These are phyloP conservation scores for Colletotrichum orbiculare DNA, from an alignment of 2,329 filamentous ascomycete species.

Conservation along the genomic window DNA sequence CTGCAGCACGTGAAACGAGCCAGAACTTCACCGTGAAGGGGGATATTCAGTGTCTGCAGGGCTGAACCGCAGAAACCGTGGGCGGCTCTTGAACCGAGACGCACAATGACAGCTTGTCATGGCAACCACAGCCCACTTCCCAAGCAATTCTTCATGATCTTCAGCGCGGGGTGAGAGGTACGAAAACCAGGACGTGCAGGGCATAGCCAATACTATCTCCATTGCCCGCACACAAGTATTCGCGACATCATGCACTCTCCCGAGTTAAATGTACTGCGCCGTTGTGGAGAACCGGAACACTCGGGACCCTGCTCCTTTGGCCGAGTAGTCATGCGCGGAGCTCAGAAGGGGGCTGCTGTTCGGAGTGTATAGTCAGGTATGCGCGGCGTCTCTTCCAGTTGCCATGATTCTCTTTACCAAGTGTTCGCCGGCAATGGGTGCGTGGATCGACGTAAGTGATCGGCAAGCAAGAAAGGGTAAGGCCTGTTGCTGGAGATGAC, in stretches of 20 bases:
- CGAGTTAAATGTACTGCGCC: neutral
- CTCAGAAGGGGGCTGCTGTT: neutral
- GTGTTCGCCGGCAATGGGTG: neutral
- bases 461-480: slow-evolving; percentile 12
- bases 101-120: slow-evolving; percentile 24
- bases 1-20: slow-evolving; percentile 31
- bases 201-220: slow-evolving; percentile 24
- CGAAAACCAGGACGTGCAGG: slow-evolving; percentile 21
- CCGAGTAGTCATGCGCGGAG: neutral
- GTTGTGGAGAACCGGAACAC: slow-evolving; percentile 17
- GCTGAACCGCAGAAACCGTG: slow-evolving; percentile 25
- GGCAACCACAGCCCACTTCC: slow-evolving; percentile 1
- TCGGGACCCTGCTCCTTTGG: slow-evolving; percentile 18
- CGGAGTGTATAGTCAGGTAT: neutral
- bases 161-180: slow-evolving; percentile 27
- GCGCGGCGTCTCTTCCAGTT: neutral
- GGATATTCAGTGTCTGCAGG: slow-evolving; percentile 24
- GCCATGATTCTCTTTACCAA: neutral
- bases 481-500: slow-evolving; percentile 9
- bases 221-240: slow-evolving; percentile 11
- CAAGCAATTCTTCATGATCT: slow-evolving; percentile 9
- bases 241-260: slow-evolving; percentile 12
- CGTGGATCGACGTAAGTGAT: slow-evolving; percentile 13
- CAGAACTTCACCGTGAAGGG: slow-evolving; percentile 19
- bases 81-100: slow-evolving; percentile 14